Base-by-base conservation (phyloP, 1,139 yeast genomes). In the Chernovozyma sophiae-reginae region DNA sequence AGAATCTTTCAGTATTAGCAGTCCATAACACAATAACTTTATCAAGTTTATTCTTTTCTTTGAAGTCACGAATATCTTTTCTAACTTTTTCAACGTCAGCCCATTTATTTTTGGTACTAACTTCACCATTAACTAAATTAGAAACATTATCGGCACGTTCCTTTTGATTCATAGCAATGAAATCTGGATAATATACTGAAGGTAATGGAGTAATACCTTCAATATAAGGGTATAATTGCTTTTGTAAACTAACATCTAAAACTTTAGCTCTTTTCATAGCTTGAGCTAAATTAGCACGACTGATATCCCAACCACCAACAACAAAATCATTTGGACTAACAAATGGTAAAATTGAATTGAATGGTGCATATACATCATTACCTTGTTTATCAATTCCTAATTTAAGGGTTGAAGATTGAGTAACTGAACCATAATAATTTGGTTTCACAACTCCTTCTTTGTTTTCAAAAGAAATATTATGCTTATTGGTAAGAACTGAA, bases 241-340 rank as follows among this genome's bases (percentile, higher is more conserved):
- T 74, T 71, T 86, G 96, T 58, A 90, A 77, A 53, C 81, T 87
- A 49, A 78, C 81, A 55, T 89, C 97, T 55, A 90, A 77, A 25
- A 90, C 97, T 61, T 86, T 69, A 37, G 96, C 84, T 57, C 96
- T 81, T 60, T 77, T 72, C 82, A 86, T 81, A 35, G 96, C 95
- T 34, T 81, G 75, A 45, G 79, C 81, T 56, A 89, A 69, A 51
- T 84, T 75, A 46, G 75, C 68, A 45, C 77, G 74, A 56, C 78
- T 80, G 65, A 90, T 90, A 65, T 90, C 97, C 97, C 97, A 90
- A 44, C 97, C 97, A 40, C 92, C 80, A 49, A 90, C 80, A 45
- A 87, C 83, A 54, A 90, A 78, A 62, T 90, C 96, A 56, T 86
- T 87, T 47, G 97, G 97, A 60, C 77, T 77, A 40, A 85, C 85